Conservation (phyloP, 257 asterid species). For the Nemophila menziesii region DNA sequence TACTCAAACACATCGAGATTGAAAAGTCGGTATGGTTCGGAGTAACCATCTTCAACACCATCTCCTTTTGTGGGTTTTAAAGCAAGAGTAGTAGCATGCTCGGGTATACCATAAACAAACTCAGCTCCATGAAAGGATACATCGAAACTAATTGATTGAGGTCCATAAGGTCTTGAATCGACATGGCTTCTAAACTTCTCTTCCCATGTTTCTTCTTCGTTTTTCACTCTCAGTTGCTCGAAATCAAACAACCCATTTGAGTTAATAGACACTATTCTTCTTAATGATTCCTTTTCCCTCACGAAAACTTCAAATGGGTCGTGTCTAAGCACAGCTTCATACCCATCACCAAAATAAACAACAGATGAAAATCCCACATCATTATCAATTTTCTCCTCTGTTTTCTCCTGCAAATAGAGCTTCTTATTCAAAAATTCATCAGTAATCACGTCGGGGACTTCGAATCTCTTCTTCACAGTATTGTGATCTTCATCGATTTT, state of each 20-base stretch:
- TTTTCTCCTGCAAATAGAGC: conserved; percentile 59
- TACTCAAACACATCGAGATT: conserved; percentile 7
- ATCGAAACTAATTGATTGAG: conserved; percentile 91
- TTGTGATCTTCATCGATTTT: conserved; percentile 88
- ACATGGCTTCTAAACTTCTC: conserved; percentile 79
- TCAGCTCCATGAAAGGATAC: conserved; percentile 91
- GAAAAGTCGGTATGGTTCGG: conserved; percentile 6
- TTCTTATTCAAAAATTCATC: conserved; percentile 56
- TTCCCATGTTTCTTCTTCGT: conserved; percentile 76
- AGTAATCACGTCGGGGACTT: conserved; percentile 86
- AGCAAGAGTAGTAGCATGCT: conserved; percentile 87
- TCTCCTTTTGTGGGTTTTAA: conserved; percentile 13
- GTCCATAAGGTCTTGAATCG: conserved; percentile 77
- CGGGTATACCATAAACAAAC: conserved; percentile 90
- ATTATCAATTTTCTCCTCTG: conserved; percentile 41
- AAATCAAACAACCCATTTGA: conserved; percentile 88
- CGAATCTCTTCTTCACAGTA: conserved; percentile 66
- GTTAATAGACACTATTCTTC: conserved; percentile 66
- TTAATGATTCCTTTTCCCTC: conserved; percentile 63
- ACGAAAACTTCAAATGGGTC: conserved; percentile 89
- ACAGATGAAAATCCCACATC: conserved; percentile 42
- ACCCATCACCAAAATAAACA: conserved; percentile 68
- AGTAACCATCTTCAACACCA: conserved; percentile 1
- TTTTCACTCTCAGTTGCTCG: conserved; percentile 65
- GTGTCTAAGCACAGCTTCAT: conserved; percentile 76